Base-by-base conservation (phyloP, 1,139 yeast genomes). In the Meyerozyma guilliermondii region DNA sequence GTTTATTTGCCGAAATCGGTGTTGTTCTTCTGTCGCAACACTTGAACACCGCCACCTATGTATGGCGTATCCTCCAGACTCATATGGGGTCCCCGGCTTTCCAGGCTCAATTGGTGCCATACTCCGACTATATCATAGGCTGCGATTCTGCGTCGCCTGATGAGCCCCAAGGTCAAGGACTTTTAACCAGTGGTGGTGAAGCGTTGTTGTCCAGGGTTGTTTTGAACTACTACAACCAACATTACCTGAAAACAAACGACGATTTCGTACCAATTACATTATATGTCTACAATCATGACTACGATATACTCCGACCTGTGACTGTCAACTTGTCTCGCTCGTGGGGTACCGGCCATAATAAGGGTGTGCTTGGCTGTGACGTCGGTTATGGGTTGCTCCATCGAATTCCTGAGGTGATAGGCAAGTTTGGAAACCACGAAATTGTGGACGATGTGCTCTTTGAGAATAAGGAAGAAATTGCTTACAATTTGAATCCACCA, bases 301-400 rank as follows among this genome's bases (percentile, higher is more conserved):
- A 81, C 55, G 94, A 91, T 58, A 75, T 86, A 6, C 81, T 88
- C 40, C 76, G 98, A 50, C 96, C 96, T 0, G 95, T 91, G 4
- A 80, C 88, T 0, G 88, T 91, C 18, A 71, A 79, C 43, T 64
- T 73, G 42, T 62, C 73, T 3, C 62, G 68, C 39, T 49, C 61
- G 13, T 72, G 78, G 78, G 67, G 71, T 1, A 54, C 56, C 17
- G 76, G 72, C 5, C 88, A 91, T 3, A 73, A 74, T 46, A 75
- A 71, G 47, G 96, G 96, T 0, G 70, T 89, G 30, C 68, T 92
- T 36, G 98, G 98, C 1, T 91, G 97, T 63, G 96, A 91, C 51
- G 95, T 92, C 9, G 98, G 97, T 0, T 91, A 89, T 56, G 98
- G 98, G 0, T 71, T 86, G 43, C 68, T 92, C 42, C 98, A 92